Conservation (phyloP, 139 green algal genomes). For the Penium margaritaceum region DNA sequence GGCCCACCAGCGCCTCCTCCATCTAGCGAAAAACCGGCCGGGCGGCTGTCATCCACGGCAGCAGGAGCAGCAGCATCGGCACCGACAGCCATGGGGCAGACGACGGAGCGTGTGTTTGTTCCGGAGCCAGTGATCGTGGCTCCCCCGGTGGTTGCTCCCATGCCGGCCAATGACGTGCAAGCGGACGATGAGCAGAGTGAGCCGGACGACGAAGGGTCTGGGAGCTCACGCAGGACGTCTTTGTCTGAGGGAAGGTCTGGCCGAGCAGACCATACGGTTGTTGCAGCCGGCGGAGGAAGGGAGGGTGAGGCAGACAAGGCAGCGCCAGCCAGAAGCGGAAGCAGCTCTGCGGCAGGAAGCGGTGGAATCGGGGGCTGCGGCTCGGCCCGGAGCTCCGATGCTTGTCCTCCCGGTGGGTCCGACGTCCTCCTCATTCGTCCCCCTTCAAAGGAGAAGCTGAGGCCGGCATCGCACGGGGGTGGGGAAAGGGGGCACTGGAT, state of each 20-base stretch:
- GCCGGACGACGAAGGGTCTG: not conserved
- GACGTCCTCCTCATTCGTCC: too few species aligned
- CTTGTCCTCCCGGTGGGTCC: too few species aligned
- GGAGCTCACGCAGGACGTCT: not conserved
- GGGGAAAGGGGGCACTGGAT: not conserved
- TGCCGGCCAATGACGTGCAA: not conserved
- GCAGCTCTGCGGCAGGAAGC: not conserved
- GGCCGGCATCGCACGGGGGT: too few species aligned
- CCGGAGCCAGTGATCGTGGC: constrained; percentile 7
- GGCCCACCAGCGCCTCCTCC: too few species aligned
- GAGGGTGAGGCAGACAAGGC: constrained; percentile 8
- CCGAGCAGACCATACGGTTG: not conserved
- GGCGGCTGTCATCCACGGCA: too few species aligned
- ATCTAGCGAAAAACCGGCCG: too few species aligned
- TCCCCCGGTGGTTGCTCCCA: not conserved
- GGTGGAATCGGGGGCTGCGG: too few species aligned
- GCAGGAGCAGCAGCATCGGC: too few species aligned
- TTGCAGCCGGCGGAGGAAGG: not conserved
- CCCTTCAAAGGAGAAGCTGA: too few species aligned
- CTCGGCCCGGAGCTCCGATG: too few species aligned
- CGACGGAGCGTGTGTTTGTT: too few species aligned
- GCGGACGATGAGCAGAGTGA: not conserved
- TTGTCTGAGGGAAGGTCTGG: not conserved
- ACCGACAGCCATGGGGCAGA: too few species aligned
- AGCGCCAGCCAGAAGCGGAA: not conserved